Evolutionary conservation across 2,329 filamentous ascomycete species (phyloP).

Genomic region (Fusarium xylarioides): DNA sequence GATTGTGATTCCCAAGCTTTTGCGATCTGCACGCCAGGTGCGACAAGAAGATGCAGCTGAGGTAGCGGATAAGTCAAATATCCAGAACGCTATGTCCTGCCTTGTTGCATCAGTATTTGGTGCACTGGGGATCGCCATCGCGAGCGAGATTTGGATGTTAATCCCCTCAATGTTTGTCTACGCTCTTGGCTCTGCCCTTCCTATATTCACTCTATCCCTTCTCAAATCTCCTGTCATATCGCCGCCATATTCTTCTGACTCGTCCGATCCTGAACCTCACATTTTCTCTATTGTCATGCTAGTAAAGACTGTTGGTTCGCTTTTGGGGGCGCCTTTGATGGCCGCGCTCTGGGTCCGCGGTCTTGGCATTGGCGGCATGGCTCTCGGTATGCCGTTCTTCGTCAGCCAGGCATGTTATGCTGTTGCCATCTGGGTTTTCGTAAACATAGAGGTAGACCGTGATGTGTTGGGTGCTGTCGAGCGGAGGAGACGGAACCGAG

Average conservation of each 20-base stretch:
- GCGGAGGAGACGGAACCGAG: not conserved
- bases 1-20: constrained; percentile 51
- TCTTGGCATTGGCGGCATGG: constrained; percentile 48
- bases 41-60: not conserved
- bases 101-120: constrained; percentile 45
- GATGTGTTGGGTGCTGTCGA: not conserved
- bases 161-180: constrained; percentile 57
- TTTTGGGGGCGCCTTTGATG: constrained; percentile 59
- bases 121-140: constrained; percentile 54
- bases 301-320: constrained; percentile 57
- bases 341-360: constrained; percentile 57
- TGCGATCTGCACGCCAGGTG: constrained; percentile 33
- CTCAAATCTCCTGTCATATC: constrained; percentile 55
- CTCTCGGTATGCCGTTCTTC: constrained; percentile 41
- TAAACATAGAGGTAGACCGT: not conserved
- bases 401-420: constrained; percentile 36
- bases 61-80: constrained; percentile 27
- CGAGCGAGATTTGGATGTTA: constrained; percentile 51
- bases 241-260: not conserved
- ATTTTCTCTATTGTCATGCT: constrained; percentile 63
- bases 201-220: constrained; percentile 59
- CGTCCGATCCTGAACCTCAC: constrained; percentile 49
- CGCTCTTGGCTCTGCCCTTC: constrained; percentile 58
- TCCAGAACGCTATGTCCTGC: constrained; percentile 30
- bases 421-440: constrained; percentile 27